Base-by-base conservation (phyloP, 352 stramenopile species). In the Detonula confervacea region DNA sequence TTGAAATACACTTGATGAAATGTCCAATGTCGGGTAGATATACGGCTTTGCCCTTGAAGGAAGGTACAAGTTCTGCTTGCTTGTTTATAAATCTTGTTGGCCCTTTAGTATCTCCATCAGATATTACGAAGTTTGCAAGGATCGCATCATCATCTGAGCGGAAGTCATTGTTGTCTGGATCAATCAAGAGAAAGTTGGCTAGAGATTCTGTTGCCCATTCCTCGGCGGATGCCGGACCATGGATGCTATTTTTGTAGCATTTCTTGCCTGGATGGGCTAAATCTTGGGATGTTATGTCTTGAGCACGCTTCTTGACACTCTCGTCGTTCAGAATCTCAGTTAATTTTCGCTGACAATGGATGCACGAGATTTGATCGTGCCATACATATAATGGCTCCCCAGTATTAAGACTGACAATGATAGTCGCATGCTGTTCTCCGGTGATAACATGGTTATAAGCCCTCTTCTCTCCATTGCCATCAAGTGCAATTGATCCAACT, bases 1-100 rank as follows among this genome's bases (percentile, higher is more conserved):
- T 68, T 0, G 54, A 69, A 20, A 75, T 75, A 18, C 66, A 75
- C 30, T 75, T 75, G 51, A 75, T 68, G 44, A 75, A 75, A 33
- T 75, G 66, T 1, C 66, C 66, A 69, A 75, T 68, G 27, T 75
- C 66, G 4, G 66, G 66, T 1, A 75, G 2, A 46, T 72, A 72
- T 20, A 20, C 54, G 0, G 66, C 57, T 16, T 29, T 55, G 20
- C 66, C 52, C 1, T 25, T 27, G 27, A 59, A 75, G 6, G 20
- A 46, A 11, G 27, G 54, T 9, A 75, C n/a, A 18, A 75, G 4
- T 20, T 44, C 20, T 27, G 66, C 66, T 54, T 75, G 66, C 6
- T 0, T 55, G 3, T 16, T 35, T 2, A 68, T 68, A 29, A 75
- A 75, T 49, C 29, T 16, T 8, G 29, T 75, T 0, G 51, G 22